phyloP scores from a whole-genome alignment of 768 basidiomycete genomes.

The Pisolithus sp. region DNA sequence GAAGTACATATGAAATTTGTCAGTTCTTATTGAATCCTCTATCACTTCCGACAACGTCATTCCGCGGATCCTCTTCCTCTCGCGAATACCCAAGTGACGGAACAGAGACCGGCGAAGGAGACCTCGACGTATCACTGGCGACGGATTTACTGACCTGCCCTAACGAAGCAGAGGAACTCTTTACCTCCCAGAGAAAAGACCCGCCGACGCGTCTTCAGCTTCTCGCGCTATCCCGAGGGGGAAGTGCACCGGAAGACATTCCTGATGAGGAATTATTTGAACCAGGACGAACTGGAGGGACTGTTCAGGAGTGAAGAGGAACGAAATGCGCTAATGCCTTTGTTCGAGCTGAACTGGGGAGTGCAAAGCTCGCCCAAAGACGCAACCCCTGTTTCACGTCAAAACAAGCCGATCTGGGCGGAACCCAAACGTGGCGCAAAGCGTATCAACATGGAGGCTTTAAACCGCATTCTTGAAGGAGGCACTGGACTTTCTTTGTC shows the following conservation, averaged over 20 bases:
- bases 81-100: background rate
- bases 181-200: background rate
- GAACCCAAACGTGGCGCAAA: conserved; percentile 28
- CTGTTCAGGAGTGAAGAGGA: conserved; percentile 51
- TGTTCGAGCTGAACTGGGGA: conserved; percentile 34
- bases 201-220: conserved; percentile 63
- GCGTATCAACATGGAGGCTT: conserved; percentile 52
- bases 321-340: conserved; percentile 33
- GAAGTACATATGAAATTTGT: conserved; percentile 39
- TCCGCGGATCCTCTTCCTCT: background rate
- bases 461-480: conserved; percentile 43
- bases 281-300: conserved; percentile 60
- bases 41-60: conserved; percentile 19
- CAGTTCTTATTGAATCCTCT: conserved; percentile 57
- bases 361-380: conserved; percentile 20
- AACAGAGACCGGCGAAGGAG: background rate
- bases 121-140: conserved; percentile 31
- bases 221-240: conserved; percentile 52
- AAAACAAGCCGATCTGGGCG: background rate
- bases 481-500: background rate
- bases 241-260: conserved; percentile 43
- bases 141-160: conserved; percentile 50
- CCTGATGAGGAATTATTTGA: conserved; percentile 68
- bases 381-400: conserved; percentile 5
- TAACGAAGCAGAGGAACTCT: conserved; percentile 5